Percentiles rank a stretch among this genome's conserved stretches.
These are phyloP conservation scores for Cryptosporidium viatorum DNA, from an alignment of 169 alveolate species.

Conservation along the genomic window DNA sequence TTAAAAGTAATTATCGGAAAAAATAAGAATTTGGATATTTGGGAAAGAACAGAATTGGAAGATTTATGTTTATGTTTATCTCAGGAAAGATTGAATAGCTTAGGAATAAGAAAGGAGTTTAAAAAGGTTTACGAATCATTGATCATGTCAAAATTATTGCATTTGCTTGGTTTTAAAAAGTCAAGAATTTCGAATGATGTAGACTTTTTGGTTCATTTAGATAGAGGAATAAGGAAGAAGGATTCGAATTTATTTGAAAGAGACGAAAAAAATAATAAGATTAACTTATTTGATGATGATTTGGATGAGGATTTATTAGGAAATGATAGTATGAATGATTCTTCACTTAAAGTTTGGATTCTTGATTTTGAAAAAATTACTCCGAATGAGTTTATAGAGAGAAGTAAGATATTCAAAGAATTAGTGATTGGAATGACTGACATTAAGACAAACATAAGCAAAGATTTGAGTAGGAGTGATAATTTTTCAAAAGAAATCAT, in stretches of 20 bases:
- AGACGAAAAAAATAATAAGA: not conserved
- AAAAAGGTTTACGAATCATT: constrained; percentile 13
- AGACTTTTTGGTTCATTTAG: constrained; percentile 20
- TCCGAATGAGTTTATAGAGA: constrained; percentile 3
- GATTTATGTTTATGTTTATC: constrained; percentile 22
- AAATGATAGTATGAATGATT: constrained; percentile 7
- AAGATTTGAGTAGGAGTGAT: not conserved
- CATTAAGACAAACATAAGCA: not conserved
- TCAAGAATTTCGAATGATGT: constrained; percentile 2
- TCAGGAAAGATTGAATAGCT: constrained; percentile 14
- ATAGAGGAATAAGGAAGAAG: constrained; percentile 19
- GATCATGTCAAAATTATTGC: constrained; percentile 3
- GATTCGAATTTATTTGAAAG: not conserved
- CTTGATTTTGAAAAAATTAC: constrained; percentile 22
- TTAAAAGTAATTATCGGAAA: constrained; percentile 17
- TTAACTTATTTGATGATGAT: constrained; percentile 14
- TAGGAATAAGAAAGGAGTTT: constrained; percentile 31
- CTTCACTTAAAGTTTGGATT: constrained; percentile 14
- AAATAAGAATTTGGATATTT: not conserved
- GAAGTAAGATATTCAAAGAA: not conserved
- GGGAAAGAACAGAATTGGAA: constrained; percentile 33
- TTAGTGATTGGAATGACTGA: not conserved
- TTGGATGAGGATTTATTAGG: not conserved
- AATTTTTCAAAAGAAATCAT: constrained; percentile 33
- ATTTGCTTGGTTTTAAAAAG: constrained; percentile 42